These are phyloP conservation scores for Escovopsis weberi DNA, from an alignment of 2,329 filamentous ascomycete species.

Conservation along the genomic window DNA sequence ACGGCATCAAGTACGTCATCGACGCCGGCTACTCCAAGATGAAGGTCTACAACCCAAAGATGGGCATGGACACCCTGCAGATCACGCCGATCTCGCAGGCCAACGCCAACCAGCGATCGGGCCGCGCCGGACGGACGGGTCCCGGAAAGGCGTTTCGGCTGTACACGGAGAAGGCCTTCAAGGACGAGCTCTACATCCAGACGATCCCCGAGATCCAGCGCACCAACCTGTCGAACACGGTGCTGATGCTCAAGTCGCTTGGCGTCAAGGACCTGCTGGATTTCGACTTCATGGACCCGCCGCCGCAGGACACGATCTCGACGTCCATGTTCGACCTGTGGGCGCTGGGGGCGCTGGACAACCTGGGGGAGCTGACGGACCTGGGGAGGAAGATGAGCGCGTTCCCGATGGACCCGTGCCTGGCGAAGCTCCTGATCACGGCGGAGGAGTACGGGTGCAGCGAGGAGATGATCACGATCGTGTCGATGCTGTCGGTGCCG, in stretches of 20 bases:
- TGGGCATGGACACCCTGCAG: constrained; percentile 98
- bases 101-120: constrained; percentile 85
- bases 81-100: constrained; percentile 97
- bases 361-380: constrained; percentile 78
- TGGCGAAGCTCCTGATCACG: constrained; percentile 90
- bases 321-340: constrained; percentile 96
- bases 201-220: constrained; percentile 97
- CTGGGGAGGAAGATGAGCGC: constrained; percentile 89
- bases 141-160: constrained; percentile 91
- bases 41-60: constrained; percentile 96
- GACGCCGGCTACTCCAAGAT: constrained; percentile 93
- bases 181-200: constrained; percentile 90
- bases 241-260: constrained; percentile 83
- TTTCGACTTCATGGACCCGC: constrained; percentile 98
- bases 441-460: constrained; percentile 81
- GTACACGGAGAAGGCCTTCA: constrained; percentile 87
- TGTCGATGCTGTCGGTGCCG: constrained; percentile 93
- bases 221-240: constrained; percentile 89
- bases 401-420: constrained; percentile 93
- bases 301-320: constrained; percentile 92
- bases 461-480: constrained; percentile 96
- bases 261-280: constrained; percentile 89
- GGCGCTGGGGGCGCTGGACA: constrained; percentile 87
- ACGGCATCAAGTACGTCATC: constrained; percentile 98
- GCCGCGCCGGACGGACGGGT: constrained; percentile 84